Percentiles rank a stretch among this genome's conserved stretches.
Conservation (phyloP, 2,329 filamentous ascomycete genomes). For the Xylariaceae sp. region DNA sequence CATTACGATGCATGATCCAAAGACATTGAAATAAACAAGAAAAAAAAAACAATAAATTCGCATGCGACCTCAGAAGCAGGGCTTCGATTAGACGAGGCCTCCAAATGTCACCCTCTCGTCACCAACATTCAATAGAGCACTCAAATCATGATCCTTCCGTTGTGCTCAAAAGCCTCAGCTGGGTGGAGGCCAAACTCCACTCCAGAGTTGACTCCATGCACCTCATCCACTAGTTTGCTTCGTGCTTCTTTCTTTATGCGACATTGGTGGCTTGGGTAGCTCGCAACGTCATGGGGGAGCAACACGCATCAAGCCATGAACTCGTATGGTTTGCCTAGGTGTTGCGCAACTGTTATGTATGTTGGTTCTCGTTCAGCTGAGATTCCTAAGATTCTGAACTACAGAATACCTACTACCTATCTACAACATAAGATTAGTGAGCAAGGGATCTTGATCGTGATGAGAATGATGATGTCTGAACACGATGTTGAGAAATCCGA, state of each 20-base stretch:
- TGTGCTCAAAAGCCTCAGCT: not conserved
- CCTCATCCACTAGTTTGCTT: conserved; percentile 3
- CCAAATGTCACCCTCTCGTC: not conserved
- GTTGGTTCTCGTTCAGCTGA: not conserved
- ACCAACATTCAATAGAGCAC: not conserved
- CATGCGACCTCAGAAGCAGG: not conserved
- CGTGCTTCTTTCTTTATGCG: not conserved
- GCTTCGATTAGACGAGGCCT: conserved; percentile 4
- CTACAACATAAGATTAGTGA: no score
- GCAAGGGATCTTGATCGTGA: no score
- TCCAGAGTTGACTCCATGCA: not conserved
- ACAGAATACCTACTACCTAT: no score
- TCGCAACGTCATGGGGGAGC: conserved; percentile 1
- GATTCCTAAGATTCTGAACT: no score
- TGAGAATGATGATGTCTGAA: no score
- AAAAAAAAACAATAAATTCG: not conserved
- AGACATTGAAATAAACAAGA: conserved; percentile 3
- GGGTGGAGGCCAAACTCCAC: not conserved
- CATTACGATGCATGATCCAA: not conserved
- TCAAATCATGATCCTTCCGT: not conserved
- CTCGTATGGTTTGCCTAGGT: not conserved
- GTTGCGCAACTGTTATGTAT: not conserved
- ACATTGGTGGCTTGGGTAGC: not conserved
- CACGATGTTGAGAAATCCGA: no score
- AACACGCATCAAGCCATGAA: not conserved